phyloP scores from a whole-genome alignment of 2,329 filamentous ascomycete genomes.

The Scedosporium apiospermum region DNA sequence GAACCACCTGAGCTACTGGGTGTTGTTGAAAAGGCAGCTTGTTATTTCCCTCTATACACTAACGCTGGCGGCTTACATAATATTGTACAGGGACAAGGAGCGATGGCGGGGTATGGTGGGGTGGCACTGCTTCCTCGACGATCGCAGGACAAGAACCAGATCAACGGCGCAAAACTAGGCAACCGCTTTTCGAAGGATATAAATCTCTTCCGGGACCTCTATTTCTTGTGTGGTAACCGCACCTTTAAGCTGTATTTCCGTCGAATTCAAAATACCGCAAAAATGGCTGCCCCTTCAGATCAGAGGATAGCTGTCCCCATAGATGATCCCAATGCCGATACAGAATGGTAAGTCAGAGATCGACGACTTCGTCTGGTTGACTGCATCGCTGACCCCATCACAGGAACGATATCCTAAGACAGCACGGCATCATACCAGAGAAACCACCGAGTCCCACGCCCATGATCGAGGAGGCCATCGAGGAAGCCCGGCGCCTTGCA shows the following conservation, averaged over 20 bases:
- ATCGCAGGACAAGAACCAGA: not conserved
- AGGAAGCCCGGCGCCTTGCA: constrained; percentile 72
- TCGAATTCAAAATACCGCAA: constrained; percentile 42
- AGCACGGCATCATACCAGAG: constrained; percentile 95
- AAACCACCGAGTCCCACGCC: constrained; percentile 93
- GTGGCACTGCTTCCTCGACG: not conserved
- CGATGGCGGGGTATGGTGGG: constrained; percentile 3
- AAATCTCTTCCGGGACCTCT: not conserved
- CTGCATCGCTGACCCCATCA: not conserved
- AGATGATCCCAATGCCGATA: constrained; percentile 92
- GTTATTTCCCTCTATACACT: not conserved
- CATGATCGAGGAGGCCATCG: constrained; percentile 88
- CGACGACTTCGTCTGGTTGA: not conserved
- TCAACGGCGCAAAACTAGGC: not conserved
- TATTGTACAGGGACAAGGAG: not conserved
- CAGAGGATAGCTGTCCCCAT: constrained; percentile 71
- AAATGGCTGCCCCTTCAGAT: constrained; percentile 53
- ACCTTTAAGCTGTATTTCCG: not conserved
- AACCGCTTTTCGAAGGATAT: not conserved
- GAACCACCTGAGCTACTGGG: constrained; percentile 1
- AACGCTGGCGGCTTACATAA: not conserved
- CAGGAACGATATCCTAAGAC: constrained; percentile 97
- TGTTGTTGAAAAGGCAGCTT: not conserved
- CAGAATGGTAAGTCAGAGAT: constrained; percentile 65
- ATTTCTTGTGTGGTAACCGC: no score